phyloP scores from a whole-genome alignment of 2,329 filamentous ascomycete genomes.

The Rhinocladiella mackenziei region DNA sequence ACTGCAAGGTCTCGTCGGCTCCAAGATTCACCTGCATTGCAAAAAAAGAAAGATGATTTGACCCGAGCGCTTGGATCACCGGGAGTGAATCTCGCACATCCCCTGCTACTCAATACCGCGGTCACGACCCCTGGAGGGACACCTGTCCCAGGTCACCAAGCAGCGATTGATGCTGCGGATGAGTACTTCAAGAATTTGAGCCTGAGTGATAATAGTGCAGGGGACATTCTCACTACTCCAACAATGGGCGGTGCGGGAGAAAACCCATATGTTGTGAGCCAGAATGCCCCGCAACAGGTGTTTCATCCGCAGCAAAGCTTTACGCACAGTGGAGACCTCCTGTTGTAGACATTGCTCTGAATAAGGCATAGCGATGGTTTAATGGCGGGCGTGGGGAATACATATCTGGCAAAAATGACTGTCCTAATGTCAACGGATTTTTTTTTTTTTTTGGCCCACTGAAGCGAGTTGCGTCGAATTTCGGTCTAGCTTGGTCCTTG shows the following conservation, averaged over 20 bases:
- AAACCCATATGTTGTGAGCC: conserved; percentile 67
- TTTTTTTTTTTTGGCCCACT: too few relatives aligned
- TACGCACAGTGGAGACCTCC: conserved; percentile 34
- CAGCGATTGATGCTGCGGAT: conserved; percentile 79
- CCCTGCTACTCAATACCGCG: conserved; percentile 31
- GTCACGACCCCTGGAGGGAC: conserved; percentile 27
- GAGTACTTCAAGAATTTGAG: conserved; percentile 80
- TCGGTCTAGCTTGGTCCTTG: too few relatives aligned
- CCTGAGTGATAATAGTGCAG: conserved; percentile 61
- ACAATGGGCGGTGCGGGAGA: conserved; percentile 31
- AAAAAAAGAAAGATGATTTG: conserved; percentile 60
- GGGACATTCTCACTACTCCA: conserved; percentile 45
- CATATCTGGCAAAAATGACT: too few relatives aligned
- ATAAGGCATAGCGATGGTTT: too few relatives aligned
- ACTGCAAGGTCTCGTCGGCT: conserved; percentile 76
- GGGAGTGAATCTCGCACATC: conserved; percentile 25
- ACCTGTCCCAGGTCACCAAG: conserved; percentile 49
- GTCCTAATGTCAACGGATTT: too few relatives aligned
- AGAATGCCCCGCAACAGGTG: conserved; percentile 71
- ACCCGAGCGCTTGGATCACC: conserved; percentile 30
- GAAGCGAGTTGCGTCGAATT: too few relatives aligned
- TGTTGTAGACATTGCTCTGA: too few relatives aligned
- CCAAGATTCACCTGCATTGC: conserved; percentile 78
- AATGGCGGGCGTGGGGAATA: too few relatives aligned
- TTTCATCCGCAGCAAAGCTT: conserved; percentile 66